Percentiles rank a stretch among this genome's conserved stretches.
Evolutionary conservation across 2,329 filamentous ascomycete genomes (phyloP).

Genomic region (Pestalotiopsis sp.): DNA sequence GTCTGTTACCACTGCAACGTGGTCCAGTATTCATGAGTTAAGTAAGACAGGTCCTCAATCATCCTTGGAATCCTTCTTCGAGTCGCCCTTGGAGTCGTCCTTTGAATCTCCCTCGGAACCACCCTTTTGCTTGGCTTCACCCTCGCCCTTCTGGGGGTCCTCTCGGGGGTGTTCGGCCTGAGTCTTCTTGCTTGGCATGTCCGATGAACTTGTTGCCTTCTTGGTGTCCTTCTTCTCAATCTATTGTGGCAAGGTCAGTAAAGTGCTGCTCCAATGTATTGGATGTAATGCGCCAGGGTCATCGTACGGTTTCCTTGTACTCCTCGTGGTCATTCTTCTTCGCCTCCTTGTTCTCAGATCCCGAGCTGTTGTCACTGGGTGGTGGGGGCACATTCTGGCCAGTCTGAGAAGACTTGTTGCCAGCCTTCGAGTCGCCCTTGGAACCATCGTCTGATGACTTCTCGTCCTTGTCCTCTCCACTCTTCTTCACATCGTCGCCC

Average conservation of each 20-base stretch:
- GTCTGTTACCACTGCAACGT: too few species aligned
- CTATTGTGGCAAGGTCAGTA: slow-evolving; percentile 9
- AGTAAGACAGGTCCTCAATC: neutral
- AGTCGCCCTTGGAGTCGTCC: neutral
- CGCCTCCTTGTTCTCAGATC: slow-evolving; percentile 20
- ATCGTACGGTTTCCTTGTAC: slow-evolving; percentile 22
- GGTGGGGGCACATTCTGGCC: slow-evolving; percentile 20
- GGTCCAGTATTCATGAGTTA: too few species aligned
- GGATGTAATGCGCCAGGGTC: too few species aligned
- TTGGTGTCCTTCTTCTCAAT: slow-evolving; percentile 22
- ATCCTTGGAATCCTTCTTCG: neutral
- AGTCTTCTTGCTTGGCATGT: slow-evolving; percentile 26
- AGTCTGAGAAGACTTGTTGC: slow-evolving; percentile 15
- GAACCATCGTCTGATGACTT: slow-evolving; percentile 7
- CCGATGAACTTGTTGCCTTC: slow-evolving; percentile 20
- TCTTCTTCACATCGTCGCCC: neutral
- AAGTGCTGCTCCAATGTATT: neutral
- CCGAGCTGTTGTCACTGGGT: slow-evolving; percentile 19
- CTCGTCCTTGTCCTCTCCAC: neutral
- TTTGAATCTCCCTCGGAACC: slow-evolving; percentile 13
- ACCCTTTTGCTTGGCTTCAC: slow-evolving; percentile 21
- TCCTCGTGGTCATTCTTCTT: slow-evolving; percentile 25
- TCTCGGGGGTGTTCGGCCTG: slow-evolving; percentile 25
- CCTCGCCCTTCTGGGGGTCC: slow-evolving; percentile 28
- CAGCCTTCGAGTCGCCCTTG: slow-evolving; percentile 4